Evolutionary conservation across 208 protist genomes (phyloP).

Genomic region (Crithidia fasciculata): DNA sequence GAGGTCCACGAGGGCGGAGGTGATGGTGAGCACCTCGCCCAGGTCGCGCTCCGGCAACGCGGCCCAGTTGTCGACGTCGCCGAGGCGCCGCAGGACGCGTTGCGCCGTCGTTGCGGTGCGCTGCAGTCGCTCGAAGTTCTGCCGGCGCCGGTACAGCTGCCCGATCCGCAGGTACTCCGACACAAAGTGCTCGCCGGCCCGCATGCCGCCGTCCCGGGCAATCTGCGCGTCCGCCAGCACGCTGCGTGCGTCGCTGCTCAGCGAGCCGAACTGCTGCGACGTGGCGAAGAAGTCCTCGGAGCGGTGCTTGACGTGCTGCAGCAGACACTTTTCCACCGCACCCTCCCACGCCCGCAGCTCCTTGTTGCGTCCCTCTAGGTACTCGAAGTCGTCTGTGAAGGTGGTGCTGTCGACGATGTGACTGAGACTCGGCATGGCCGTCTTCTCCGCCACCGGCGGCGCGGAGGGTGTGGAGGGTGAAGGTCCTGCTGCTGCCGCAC

Average conservation of each 20-base stretch:
- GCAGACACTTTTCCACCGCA: slow-evolving; percentile 76
- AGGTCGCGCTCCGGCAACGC: slow-evolving; percentile 86
- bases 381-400: slow-evolving; percentile 72
- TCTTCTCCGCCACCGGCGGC: neutral
- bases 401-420: slow-evolving; percentile 38
- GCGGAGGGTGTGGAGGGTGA: neutral
- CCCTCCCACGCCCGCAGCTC: slow-evolving; percentile 76
- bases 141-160: slow-evolving; percentile 62
- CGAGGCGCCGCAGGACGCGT: slow-evolving; percentile 42
- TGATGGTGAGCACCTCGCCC: slow-evolving; percentile 61
- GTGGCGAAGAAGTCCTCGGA: slow-evolving; percentile 86
- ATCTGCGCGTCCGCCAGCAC: slow-evolving; percentile 53
- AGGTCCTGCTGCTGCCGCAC: neutral
- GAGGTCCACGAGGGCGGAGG: slow-evolving; percentile 40
- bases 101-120: slow-evolving; percentile 36
- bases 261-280: slow-evolving; percentile 62
- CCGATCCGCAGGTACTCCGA: slow-evolving; percentile 68
- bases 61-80: slow-evolving; percentile 82
- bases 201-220: slow-evolving; percentile 46
- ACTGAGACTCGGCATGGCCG: slow-evolving; percentile 12
- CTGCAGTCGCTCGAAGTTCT: slow-evolving; percentile 58
- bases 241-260: slow-evolving; percentile 57
- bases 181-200: slow-evolving; percentile 52
- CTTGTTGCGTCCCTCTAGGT: slow-evolving; percentile 67
- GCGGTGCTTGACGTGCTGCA: slow-evolving; percentile 83